Evolutionary conservation across 768 basidiomycete genomes (phyloP).

Genomic region (Austroboletus eburneus): DNA sequence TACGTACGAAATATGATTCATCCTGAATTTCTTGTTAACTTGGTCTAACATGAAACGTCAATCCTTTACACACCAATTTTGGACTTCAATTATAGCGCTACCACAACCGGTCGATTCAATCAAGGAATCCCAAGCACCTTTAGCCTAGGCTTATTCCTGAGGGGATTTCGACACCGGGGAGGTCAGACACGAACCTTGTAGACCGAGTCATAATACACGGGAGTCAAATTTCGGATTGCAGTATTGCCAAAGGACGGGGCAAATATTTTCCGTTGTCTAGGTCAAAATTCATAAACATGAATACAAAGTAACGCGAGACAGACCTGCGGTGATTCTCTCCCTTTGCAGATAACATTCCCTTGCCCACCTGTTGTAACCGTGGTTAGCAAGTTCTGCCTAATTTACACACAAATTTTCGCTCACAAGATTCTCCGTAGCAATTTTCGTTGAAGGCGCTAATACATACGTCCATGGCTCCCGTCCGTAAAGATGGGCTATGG

Average conservation of each 20-base stretch:
- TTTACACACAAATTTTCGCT: conserved; percentile 3
- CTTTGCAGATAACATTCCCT: conserved; percentile 37
- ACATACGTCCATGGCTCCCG: conserved; percentile 41
- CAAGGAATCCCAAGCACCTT: conserved; percentile 31
- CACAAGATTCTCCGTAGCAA: conserved; percentile 23
- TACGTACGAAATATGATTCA: conserved; percentile 43
- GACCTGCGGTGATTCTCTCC: conserved; percentile 44
- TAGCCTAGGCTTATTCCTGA: too few relatives aligned
- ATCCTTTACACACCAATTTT: conserved; percentile 44
- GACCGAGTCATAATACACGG: conserved; percentile 39
- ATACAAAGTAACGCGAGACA: neutral
- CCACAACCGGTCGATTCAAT: conserved; percentile 18
- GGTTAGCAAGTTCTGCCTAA: neutral
- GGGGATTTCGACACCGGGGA: neutral
- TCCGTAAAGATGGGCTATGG: conserved; percentile 49
- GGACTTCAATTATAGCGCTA: conserved; percentile 42
- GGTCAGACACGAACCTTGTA: conserved; percentile 32
- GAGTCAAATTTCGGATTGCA: conserved; percentile 34
- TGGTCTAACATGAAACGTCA: too few relatives aligned
- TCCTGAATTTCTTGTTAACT: conserved; percentile 32
- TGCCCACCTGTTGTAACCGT: conserved; percentile 26
- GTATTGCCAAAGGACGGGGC: conserved; percentile 40
- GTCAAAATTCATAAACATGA: conserved; percentile 1
- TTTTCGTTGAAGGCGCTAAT: conserved; percentile 17
- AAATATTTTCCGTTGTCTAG: conserved; percentile 35